These are phyloP conservation scores for Porphyrellus cyaneotinctus DNA, from an alignment of 768 basidiomycete species.

Conservation along the genomic window DNA sequence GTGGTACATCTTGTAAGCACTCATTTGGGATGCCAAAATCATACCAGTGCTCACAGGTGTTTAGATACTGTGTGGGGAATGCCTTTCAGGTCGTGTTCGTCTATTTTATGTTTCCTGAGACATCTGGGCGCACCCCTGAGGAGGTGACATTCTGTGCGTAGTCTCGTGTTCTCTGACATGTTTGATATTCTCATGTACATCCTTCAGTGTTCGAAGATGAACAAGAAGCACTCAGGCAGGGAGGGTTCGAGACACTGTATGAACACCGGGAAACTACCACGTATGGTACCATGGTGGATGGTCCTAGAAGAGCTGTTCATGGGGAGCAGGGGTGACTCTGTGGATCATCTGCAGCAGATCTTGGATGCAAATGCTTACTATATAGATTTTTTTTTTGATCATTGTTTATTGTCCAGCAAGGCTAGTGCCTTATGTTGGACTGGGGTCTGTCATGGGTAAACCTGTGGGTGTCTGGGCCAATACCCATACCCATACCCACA, in stretches of 20 bases:
- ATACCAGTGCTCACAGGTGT: neutral
- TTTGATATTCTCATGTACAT: neutral
- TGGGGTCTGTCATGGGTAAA: too few relatives aligned
- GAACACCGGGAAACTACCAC: too few relatives aligned
- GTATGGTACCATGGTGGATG: too few relatives aligned
- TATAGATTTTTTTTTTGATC: too few relatives aligned
- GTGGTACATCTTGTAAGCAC: neutral
- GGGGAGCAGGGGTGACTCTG: too few relatives aligned
- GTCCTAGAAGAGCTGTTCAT: too few relatives aligned
- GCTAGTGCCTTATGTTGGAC: too few relatives aligned
- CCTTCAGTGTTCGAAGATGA: neutral
- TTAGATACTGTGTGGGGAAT: neutral
- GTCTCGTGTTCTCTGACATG: neutral
- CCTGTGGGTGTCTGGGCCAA: too few relatives aligned
- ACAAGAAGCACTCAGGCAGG: neutral
- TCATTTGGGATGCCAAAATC: neutral
- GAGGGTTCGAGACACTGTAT: neutral
- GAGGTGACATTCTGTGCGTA: constrained; percentile 30
- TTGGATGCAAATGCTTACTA: too few relatives aligned
- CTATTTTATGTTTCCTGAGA: constrained; percentile 2
- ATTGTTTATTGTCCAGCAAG: too few relatives aligned
- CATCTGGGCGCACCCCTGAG: neutral
- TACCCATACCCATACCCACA: too few relatives aligned
- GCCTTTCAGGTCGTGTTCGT: neutral
- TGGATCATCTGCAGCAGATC: too few relatives aligned